These are phyloP conservation scores for Chalciporus piperatus DNA, from an alignment of 768 basidiomycete genomes.

Conservation along the genomic window DNA sequence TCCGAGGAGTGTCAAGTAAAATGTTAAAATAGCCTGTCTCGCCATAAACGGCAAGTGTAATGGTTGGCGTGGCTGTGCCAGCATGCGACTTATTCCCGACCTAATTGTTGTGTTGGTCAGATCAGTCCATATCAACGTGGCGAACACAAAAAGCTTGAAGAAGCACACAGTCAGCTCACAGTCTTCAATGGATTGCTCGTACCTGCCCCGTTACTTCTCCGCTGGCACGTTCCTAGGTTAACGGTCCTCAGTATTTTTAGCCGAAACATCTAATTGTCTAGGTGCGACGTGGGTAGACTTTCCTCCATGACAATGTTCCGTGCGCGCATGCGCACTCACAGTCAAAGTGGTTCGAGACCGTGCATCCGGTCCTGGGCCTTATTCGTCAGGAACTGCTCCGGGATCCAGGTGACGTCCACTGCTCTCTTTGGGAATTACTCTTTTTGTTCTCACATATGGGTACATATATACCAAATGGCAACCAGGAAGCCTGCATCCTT, in stretches of 20 bases:
- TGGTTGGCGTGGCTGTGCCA: conserved; percentile 22
- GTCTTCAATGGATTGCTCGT: not conserved
- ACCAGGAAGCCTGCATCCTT: conserved; percentile 1
- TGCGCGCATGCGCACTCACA: not conserved
- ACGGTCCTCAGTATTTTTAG: not conserved
- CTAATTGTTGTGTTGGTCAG: conserved; percentile 21
- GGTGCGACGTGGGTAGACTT: not conserved
- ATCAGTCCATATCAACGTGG: no score
- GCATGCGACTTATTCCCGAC: conserved; percentile 9
- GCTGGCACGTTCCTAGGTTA: not conserved
- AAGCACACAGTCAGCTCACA: not conserved
- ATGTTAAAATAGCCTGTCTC: not conserved
- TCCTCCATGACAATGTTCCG: not conserved
- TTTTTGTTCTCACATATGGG: conserved; percentile 23
- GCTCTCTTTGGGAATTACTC: not conserved
- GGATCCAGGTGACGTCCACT: not conserved
- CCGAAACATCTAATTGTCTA: conserved; percentile 2
- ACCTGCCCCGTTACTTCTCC: not conserved
- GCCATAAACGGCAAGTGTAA: conserved; percentile 23
- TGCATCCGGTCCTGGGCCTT: not conserved
- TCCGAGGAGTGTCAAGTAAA: no score
- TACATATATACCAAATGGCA: not conserved
- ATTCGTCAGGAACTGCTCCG: not conserved
- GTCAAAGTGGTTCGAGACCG: not conserved
- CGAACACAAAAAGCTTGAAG: not conserved